Conservation (phyloP, 257 asterid genomes). For the Lithospermum erythrorhizon region DNA sequence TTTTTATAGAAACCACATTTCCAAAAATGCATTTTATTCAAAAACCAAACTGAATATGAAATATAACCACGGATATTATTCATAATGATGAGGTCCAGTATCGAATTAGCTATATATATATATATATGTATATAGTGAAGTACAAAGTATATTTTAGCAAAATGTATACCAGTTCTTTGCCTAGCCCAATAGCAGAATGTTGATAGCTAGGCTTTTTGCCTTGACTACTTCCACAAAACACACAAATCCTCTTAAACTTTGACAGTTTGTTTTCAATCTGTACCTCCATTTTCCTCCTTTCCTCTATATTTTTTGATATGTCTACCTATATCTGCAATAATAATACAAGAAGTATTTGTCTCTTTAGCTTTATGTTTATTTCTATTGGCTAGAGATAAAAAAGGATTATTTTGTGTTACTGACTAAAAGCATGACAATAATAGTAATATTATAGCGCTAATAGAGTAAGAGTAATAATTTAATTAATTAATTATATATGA, state of each 20-base stretch:
- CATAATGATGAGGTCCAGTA: no score
- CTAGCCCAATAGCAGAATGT: slow-evolving; percentile 61
- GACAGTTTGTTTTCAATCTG: slow-evolving; percentile 43
- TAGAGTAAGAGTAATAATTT: not conserved
- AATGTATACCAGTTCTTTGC: slow-evolving; percentile 37
- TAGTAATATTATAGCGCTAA: not conserved
- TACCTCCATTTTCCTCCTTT: slow-evolving; percentile 40
- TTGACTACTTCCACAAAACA: slow-evolving; percentile 51
- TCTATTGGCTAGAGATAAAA: not conserved
- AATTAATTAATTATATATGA: no score
- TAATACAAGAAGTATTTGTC: not conserved
- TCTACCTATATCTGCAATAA: no score
- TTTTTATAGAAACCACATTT: not conserved
- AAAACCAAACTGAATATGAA: not conserved
- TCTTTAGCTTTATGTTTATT: slow-evolving; percentile 7
- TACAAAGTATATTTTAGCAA: not conserved
- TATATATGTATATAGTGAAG: not conserved
- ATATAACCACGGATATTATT: no score
- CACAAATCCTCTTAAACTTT: slow-evolving; percentile 50
- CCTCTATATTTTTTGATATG: not conserved
- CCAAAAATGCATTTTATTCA: not conserved
- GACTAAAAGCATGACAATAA: not conserved
- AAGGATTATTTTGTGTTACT: not conserved
- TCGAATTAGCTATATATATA: no score
- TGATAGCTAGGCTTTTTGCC: slow-evolving; percentile 46